Conservation (phyloP, 2,329 filamentous ascomycete genomes). For the Parastagonospora nodorum region DNA sequence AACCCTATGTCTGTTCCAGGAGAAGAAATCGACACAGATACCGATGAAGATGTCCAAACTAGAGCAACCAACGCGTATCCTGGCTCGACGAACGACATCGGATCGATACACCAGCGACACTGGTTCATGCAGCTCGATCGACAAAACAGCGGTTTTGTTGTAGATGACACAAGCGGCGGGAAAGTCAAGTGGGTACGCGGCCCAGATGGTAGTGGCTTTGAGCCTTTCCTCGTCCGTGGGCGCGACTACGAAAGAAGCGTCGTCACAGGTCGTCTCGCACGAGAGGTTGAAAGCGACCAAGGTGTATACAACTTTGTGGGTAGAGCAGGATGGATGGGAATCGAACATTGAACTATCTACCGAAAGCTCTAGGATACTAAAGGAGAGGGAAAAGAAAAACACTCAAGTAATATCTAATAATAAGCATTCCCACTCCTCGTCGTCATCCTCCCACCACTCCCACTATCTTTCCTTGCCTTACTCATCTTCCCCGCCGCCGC, state of each 20-base stretch:
- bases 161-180: conserved; percentile 17
- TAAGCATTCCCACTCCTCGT: conserved; percentile 7
- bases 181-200: conserved; percentile 14
- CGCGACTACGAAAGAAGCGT: conserved; percentile 68
- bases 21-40: conserved; percentile 52
- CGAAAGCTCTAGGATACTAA: neutral
- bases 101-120: conserved; percentile 68
- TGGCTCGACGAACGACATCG: conserved; percentile 68
- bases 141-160: conserved; percentile 61
- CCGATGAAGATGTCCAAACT: conserved; percentile 45
- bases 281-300: conserved; percentile 66
- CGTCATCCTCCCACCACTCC: neutral
- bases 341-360: conserved; percentile 32
- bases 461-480: neutral
- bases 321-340: conserved; percentile 68
- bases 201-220: conserved; percentile 50
- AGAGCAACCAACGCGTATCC: conserved; percentile 68
- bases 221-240: conserved; percentile 66
- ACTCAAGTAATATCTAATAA: neutral
- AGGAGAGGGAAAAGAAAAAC: neutral
- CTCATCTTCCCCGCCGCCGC: neutral
- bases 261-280: conserved; percentile 65
- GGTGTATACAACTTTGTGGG: conserved; percentile 61
- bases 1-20: conserved; percentile 17
- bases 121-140: conserved; percentile 71